Evolutionary conservation across 768 basidiomycete species (phyloP).

Genomic region (Amanita inopinata): DNA sequence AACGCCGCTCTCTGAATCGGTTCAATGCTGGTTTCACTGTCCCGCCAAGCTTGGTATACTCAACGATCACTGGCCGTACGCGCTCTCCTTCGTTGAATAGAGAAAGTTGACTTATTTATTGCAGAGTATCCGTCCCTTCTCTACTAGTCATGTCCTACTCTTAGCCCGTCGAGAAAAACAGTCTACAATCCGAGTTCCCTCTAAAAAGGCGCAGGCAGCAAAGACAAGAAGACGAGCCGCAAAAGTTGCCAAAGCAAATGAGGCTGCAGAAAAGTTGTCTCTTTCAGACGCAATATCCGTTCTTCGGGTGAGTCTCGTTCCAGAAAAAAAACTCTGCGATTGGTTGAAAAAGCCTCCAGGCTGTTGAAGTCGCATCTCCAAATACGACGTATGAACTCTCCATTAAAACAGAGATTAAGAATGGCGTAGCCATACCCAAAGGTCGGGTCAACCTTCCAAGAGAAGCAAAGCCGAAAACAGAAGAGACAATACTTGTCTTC

Average conservation of each 20-base stretch:
- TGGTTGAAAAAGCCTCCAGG: slow-evolving; percentile 30
- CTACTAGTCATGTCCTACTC: slow-evolving; percentile 32
- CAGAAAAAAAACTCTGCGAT: background rate
- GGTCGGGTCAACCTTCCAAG: slow-evolving; percentile 82
- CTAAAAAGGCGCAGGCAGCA: slow-evolving; percentile 63
- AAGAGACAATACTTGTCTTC: slow-evolving; percentile 85
- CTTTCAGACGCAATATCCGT: slow-evolving; percentile 59
- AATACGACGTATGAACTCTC: slow-evolving; percentile 71
- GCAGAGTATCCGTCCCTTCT: slow-evolving; percentile 34
- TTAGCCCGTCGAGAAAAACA: slow-evolving; percentile 41
- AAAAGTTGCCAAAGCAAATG: slow-evolving; percentile 42
- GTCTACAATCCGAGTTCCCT: slow-evolving; percentile 44
- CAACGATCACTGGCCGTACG: slow-evolving; percentile 13
- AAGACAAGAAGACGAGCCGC: slow-evolving; percentile 51
- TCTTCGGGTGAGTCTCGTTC: slow-evolving; percentile 46
- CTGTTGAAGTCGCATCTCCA: slow-evolving; percentile 75
- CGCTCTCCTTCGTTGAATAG: background rate
- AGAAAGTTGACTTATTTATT: background rate
- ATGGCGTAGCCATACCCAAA: slow-evolving; percentile 76
- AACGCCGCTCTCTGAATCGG: background rate
- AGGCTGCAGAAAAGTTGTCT: slow-evolving; percentile 57
- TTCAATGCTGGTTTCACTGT: slow-evolving; percentile 15
- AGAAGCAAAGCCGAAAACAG: slow-evolving; percentile 61
- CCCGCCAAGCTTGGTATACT: slow-evolving; percentile 20
- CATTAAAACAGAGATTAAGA: slow-evolving; percentile 69